Evolutionary conservation across 768 basidiomycete species (phyloP).

Genomic region (Gloeopeniophorella convolvens): DNA sequence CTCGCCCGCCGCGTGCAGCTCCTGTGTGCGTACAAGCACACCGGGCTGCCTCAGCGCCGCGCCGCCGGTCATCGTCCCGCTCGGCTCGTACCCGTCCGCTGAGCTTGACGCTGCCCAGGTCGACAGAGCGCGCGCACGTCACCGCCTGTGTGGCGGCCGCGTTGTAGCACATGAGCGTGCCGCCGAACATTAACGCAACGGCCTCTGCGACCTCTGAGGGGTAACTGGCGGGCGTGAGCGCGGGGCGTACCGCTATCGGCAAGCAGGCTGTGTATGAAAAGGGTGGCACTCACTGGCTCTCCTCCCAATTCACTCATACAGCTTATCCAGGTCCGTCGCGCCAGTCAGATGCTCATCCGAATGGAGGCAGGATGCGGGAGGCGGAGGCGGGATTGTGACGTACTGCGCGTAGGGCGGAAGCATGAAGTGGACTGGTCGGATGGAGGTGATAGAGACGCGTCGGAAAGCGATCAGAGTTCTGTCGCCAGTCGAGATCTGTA

Average conservation of each 20-base stretch:
- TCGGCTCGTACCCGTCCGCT: slow-evolving; percentile 96
- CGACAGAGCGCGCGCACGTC: slow-evolving; percentile 67
- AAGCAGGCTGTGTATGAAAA: too few relatives aligned
- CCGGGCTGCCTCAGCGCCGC: slow-evolving; percentile 73
- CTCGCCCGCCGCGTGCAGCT: slow-evolving; percentile 63
- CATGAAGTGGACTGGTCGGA: too few relatives aligned
- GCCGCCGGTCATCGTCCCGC: slow-evolving; percentile 89
- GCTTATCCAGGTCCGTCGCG: too few relatives aligned
- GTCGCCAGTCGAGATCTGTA: too few relatives aligned
- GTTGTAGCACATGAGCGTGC: slow-evolving; percentile 87
- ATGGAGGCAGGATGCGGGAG: too few relatives aligned
- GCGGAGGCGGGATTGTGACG: too few relatives aligned
- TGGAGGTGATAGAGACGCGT: too few relatives aligned
- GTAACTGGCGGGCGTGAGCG: slow-evolving; percentile 85
- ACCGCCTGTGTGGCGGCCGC: slow-evolving; percentile 80
- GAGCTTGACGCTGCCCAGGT: slow-evolving; percentile 83
- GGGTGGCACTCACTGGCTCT: too few relatives aligned
- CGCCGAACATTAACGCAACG: slow-evolving; percentile 90
- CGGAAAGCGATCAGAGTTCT: too few relatives aligned
- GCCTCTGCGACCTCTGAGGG: slow-evolving; percentile 76
- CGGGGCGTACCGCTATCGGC: slow-evolving; percentile 78
- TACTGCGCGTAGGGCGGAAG: too few relatives aligned
- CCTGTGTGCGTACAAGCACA: slow-evolving; percentile 76
- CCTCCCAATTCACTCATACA: too few relatives aligned
- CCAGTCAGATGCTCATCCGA: too few relatives aligned